A percentile compares a stretch with the other conserved stretches of the same genome.
Evolutionary conservation across 306 rosid genomes (phyloP).

Genomic region (Macrotyloma uniflorum): DNA sequence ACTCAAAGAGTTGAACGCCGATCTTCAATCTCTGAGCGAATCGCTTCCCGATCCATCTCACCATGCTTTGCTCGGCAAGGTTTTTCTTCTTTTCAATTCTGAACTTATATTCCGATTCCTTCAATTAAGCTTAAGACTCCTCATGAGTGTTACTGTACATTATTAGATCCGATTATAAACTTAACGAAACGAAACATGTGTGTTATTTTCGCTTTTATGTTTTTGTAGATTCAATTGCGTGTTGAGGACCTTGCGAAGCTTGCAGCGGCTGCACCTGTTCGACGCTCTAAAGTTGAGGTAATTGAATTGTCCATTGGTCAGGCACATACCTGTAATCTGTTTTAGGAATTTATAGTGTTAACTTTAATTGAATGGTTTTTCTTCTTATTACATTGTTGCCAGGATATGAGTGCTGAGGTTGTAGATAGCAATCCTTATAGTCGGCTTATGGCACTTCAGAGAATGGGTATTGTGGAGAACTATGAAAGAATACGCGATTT

Average conservation of each 20-base stretch:
- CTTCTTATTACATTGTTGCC: slow-evolving; percentile 40
- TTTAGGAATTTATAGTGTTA: slow-evolving; percentile 10
- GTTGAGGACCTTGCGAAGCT: slow-evolving; percentile 62
- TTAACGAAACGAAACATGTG: not conserved
- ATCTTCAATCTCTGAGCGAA: slow-evolving; percentile 78
- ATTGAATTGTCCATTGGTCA: slow-evolving; percentile 7
- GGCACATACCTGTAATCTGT: not conserved
- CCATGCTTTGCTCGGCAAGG: slow-evolving; percentile 61
- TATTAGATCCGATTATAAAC: not conserved
- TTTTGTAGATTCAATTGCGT: slow-evolving; percentile 67
- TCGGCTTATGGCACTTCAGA: slow-evolving; percentile 99
- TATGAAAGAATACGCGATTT: slow-evolving; percentile 91
- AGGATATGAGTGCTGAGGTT: slow-evolving; percentile 98
- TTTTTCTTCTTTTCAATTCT: slow-evolving; percentile 24
- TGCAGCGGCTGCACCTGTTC: slow-evolving; percentile 57
- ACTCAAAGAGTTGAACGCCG: slow-evolving; percentile 60
- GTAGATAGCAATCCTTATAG: slow-evolving; percentile 97
- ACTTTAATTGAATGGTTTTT: not conserved
- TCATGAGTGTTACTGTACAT: not conserved
- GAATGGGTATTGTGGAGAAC: slow-evolving; percentile 96
- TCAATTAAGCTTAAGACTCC: not conserved
- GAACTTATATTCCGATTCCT: not conserved
- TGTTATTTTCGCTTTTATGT: not conserved
- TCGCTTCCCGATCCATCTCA: slow-evolving; percentile 72
- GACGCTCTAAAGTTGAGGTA: slow-evolving; percentile 85